These are phyloP conservation scores for Calonectria multiphialidica DNA, from an alignment of 2,329 filamentous ascomycete genomes.

Conservation along the genomic window DNA sequence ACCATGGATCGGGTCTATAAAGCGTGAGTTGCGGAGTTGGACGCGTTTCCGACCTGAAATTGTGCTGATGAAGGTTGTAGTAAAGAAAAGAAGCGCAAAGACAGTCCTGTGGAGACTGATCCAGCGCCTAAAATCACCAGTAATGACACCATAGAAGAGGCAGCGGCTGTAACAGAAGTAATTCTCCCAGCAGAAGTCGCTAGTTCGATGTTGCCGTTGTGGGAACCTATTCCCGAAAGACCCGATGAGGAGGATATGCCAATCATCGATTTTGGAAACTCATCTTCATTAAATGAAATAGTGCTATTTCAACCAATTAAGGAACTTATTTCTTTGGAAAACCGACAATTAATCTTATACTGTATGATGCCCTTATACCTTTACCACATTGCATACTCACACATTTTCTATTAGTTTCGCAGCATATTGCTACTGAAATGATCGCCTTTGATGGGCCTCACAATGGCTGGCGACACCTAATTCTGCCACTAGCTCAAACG, in stretches of 20 bases:
- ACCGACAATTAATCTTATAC: constrained; percentile 29
- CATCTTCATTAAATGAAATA: not conserved
- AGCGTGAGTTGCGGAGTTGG: constrained; percentile 18
- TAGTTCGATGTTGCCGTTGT: not conserved
- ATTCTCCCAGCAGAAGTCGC: not conserved
- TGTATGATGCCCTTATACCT: not conserved
- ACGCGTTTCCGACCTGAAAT: too few relatives aligned
- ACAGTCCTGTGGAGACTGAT: too few relatives aligned
- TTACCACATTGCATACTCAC: not conserved
- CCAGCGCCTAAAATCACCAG: not conserved
- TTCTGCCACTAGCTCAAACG: constrained; percentile 36
- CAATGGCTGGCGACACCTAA: constrained; percentile 40
- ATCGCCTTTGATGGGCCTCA: constrained; percentile 41
- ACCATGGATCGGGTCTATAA: constrained; percentile 39
- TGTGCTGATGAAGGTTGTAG: not conserved
- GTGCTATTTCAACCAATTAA: constrained; percentile 25
- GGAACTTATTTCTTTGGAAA: constrained; percentile 28
- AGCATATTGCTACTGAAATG: constrained; percentile 40
- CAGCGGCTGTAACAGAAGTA: not conserved
- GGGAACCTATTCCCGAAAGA: not conserved
- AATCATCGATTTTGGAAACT: not conserved
- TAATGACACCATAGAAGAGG: not conserved
- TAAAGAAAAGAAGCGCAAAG: not conserved
- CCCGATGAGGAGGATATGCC: fast-evolving
- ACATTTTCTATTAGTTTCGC: constrained; percentile 2